A percentile compares a stretch with the other conserved stretches of the same genome.
phyloP scores from a whole-genome alignment of 805 yeast genomes.

The Wickerhamiella allomyrinae region DNA sequence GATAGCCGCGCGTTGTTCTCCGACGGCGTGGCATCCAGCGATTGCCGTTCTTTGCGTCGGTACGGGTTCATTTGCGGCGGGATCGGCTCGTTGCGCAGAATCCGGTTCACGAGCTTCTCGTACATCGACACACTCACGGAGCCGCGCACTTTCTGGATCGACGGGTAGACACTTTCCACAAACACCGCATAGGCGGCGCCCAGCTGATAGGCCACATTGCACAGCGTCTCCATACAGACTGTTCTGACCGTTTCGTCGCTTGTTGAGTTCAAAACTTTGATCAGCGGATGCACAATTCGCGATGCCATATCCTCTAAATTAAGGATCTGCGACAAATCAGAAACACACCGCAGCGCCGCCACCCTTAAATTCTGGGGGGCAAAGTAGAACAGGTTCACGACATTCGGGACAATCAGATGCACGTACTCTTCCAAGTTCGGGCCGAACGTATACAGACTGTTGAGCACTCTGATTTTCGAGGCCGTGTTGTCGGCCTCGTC shows the following conservation, averaged over 20 bases:
- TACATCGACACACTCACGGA: constrained; percentile 29
- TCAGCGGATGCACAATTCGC: constrained; percentile 71
- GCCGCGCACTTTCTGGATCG: constrained; percentile 12
- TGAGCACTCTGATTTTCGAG: constrained; percentile 48
- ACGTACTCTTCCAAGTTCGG: constrained; percentile 76
- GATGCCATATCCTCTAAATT: constrained; percentile 78
- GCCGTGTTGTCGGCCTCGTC: constrained; percentile 37
- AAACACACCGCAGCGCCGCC: constrained; percentile 70
- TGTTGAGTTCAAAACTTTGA: constrained; percentile 44
- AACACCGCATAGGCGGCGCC: constrained; percentile 75
- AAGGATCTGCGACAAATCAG: constrained; percentile 60
- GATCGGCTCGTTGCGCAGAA: constrained; percentile 71
- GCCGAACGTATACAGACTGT: constrained; percentile 77
- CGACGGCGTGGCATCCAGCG: constrained; percentile 38
- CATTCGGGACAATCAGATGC: constrained; percentile 74
- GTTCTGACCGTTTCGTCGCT: constrained; percentile 43
- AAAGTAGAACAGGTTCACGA: constrained; percentile 67
- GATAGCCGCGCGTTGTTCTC: constrained; percentile 68
- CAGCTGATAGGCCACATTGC: constrained; percentile 61
- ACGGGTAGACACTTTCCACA: constrained; percentile 27
- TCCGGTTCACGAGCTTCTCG: constrained; percentile 65
- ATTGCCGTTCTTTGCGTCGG: constrained; percentile 38
- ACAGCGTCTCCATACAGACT: constrained; percentile 61
- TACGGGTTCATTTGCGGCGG: constrained; percentile 56
- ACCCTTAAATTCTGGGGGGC: constrained; percentile 44